phyloP scores from a whole-genome alignment of 805 yeast genomes.

The Kuraishia capsulata region DNA sequence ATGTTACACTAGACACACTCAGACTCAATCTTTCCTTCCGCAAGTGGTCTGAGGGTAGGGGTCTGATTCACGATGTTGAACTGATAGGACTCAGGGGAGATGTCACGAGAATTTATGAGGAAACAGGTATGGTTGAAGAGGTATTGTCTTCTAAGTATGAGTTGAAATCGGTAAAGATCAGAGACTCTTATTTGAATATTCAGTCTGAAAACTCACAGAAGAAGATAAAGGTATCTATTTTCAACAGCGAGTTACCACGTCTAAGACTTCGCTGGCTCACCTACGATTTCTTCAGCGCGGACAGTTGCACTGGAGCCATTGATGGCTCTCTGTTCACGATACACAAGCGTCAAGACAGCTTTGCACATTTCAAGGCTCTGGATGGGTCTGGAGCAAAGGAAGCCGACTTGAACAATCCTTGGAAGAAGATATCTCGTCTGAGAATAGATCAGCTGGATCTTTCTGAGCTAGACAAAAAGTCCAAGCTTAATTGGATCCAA shows the following conservation, averaged over 20 bases:
- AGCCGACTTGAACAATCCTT: slow-evolving; percentile 8
- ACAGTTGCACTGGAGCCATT: slow-evolving; percentile 63
- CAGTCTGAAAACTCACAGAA: slow-evolving; percentile 6
- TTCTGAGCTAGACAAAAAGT: slow-evolving; percentile 16
- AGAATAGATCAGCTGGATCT: slow-evolving; percentile 28
- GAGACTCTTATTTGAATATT: slow-evolving; percentile 35
- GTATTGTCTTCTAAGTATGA: slow-evolving; percentile 24
- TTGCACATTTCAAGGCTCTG: slow-evolving; percentile 31
- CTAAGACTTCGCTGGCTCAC: slow-evolving; percentile 49
- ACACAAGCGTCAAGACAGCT: slow-evolving; percentile 60
- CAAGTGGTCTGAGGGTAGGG: slow-evolving; percentile 49
- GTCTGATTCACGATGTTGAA: slow-evolving; percentile 39
- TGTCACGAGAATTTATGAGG: slow-evolving; percentile 1
- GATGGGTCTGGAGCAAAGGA: slow-evolving; percentile 9
- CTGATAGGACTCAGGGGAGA: slow-evolving; percentile 38
- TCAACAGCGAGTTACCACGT: slow-evolving; percentile 56
- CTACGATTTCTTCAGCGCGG: slow-evolving; percentile 62
- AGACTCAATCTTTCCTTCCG: slow-evolving; percentile 37
- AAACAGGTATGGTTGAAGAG: slow-evolving; percentile 7
- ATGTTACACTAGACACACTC: slow-evolving; percentile 30
- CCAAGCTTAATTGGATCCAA: slow-evolving; percentile 62
- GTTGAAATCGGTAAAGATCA: slow-evolving; percentile 33
- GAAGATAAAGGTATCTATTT: slow-evolving; percentile 45
- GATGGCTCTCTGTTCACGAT: slow-evolving; percentile 70
- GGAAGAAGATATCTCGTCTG: slow-evolving; percentile 42